Percentiles rank a stretch among this genome's conserved stretches.
phyloP scores from a whole-genome alignment of 78 protist genomes.

The Isochrysis galbana region DNA sequence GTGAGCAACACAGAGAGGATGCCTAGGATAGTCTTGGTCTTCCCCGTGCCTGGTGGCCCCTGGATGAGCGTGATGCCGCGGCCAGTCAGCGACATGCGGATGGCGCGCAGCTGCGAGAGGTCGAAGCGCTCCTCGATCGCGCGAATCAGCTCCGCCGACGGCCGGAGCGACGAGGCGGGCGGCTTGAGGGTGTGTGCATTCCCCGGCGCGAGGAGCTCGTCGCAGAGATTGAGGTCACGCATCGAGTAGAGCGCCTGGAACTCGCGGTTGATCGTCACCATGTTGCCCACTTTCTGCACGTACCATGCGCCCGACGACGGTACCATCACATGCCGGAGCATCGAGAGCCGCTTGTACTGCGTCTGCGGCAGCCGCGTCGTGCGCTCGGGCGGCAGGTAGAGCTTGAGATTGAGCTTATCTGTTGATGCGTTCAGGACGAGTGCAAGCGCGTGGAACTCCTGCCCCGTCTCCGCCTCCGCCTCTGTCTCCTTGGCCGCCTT shows the following conservation, averaged over 20 bases:
- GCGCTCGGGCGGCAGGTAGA: background rate
- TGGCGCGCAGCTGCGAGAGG: background rate
- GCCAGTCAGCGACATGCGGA: background rate
- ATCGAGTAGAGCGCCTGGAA: background rate
- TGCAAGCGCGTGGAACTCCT: slow-evolving; percentile 15
- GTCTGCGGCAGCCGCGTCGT: background rate
- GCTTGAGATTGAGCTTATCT: background rate
- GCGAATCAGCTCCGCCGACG: background rate
- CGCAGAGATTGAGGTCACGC: background rate
- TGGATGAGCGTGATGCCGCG: slow-evolving; percentile 33
- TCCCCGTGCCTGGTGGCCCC: slow-evolving; percentile 56
- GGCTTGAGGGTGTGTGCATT: background rate
- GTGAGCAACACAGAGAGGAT: slow-evolving; percentile 2
- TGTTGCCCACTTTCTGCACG: background rate
- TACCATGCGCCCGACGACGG: background rate
- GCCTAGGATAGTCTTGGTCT: slow-evolving; percentile 20
- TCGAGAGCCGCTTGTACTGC: slow-evolving; percentile 2
- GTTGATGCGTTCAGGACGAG: background rate
- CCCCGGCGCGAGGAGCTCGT: background rate
- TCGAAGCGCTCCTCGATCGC: background rate
- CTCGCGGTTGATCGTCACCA: slow-evolving; percentile 33
- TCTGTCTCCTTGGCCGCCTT: background rate
- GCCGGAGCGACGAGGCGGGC: background rate
- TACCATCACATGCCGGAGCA: background rate
- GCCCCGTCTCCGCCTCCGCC: background rate